A percentile compares a stretch with the other conserved stretches of the same genome.
These are phyloP conservation scores for Alternaria dauci DNA, from an alignment of 2,329 filamentous ascomycete species.

Conservation along the genomic window DNA sequence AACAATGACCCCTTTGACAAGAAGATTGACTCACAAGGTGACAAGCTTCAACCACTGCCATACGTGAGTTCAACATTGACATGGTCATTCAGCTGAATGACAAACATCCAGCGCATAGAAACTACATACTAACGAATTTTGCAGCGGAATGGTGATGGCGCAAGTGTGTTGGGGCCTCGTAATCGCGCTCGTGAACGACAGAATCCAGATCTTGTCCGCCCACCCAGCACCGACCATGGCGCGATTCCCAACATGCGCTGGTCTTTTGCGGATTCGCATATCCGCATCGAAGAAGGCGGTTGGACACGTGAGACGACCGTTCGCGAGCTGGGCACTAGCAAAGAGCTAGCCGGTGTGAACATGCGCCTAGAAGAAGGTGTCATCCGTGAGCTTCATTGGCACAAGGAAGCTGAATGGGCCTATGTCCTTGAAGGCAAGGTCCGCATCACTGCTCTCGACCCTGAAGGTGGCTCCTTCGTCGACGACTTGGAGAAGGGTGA, in stretches of 20 bases:
- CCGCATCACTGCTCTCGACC: conserved; percentile 76
- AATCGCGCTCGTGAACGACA: conserved; percentile 73
- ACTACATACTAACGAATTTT: conserved; percentile 18
- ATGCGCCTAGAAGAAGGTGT: conserved; percentile 78
- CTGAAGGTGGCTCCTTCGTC: conserved; percentile 78
- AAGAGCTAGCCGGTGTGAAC: conserved; percentile 79
- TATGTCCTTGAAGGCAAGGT: conserved; percentile 76
- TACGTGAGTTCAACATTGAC: conserved; percentile 41
- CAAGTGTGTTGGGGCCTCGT: conserved; percentile 73
- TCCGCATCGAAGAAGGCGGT: conserved; percentile 70
- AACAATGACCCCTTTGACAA: conserved; percentile 69
- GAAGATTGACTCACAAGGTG: conserved; percentile 67
- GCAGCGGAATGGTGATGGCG: conserved; percentile 63
- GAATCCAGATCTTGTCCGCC: conserved; percentile 75
- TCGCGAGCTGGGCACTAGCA: conserved; percentile 69
- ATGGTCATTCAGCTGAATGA: background rate
- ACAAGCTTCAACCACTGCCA: conserved; percentile 70
- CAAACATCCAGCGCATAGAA: background rate
- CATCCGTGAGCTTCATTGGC: conserved; percentile 81
- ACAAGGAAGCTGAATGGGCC: conserved; percentile 81
- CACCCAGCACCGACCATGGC: conserved; percentile 76
- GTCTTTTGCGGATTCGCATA: conserved; percentile 60
- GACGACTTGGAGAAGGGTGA: conserved; percentile 80
- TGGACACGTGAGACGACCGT: conserved; percentile 79
- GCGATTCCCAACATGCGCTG: conserved; percentile 76